These are phyloP conservation scores for Castanea crenata DNA, from an alignment of 306 rosid genomes.

Conservation along the genomic window DNA sequence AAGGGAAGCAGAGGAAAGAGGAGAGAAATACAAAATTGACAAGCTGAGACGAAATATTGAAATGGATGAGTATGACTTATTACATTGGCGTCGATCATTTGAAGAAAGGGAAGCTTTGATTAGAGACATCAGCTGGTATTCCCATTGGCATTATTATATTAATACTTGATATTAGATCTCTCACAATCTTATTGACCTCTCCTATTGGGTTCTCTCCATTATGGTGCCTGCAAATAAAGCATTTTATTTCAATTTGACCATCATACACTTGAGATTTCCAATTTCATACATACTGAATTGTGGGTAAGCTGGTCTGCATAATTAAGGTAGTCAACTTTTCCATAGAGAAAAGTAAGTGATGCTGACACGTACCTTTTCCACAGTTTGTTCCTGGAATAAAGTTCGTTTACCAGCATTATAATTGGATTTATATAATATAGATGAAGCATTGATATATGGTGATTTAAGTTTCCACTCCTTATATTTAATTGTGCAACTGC, in stretches of 20 bases:
- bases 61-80: conserved; percentile 89
- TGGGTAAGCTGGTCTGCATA: neutral
- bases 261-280: neutral
- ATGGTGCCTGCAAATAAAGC: neutral
- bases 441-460: neutral
- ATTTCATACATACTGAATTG: neutral
- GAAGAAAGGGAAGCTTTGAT: conserved; percentile 92
- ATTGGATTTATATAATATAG: neutral
- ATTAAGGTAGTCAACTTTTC: neutral
- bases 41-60: conserved; percentile 75
- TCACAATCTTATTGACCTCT: neutral
- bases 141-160: neutral
- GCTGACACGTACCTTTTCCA: neutral
- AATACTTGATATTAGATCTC: neutral
- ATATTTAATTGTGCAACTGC: neutral
- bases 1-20: conserved; percentile 72
- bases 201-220: neutral
- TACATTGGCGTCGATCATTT: conserved; percentile 92
- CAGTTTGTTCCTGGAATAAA: neutral
- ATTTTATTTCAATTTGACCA: neutral
- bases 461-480: neutral
- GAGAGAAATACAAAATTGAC: conserved; percentile 66
- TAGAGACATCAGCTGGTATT: conserved; percentile 92
- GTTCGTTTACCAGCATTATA: neutral
- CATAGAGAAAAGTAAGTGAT: neutral